Conservation (phyloP, 352 stramenopile genomes). For the Salisapilia sapeloensis region DNA sequence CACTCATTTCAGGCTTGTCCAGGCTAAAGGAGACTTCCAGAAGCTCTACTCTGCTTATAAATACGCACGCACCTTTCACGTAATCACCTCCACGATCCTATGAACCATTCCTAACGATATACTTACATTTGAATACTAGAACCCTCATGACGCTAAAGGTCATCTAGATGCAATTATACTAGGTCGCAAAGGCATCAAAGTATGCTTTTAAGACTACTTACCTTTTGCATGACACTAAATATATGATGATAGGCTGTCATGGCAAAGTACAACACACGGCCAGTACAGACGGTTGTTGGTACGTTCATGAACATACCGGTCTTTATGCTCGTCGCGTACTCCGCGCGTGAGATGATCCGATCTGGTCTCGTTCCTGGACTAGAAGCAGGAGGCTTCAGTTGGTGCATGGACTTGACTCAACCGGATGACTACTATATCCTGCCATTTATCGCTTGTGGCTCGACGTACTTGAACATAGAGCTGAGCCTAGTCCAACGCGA, state of each 20-base stretch:
- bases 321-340: constrained; percentile 61
- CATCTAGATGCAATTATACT: constrained; percentile 32
- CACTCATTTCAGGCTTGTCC: constrained; percentile 13
- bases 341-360: constrained; percentile 56
- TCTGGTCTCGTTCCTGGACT: constrained; percentile 43
- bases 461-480: constrained; percentile 54
- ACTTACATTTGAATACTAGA: no score
- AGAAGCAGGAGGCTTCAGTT: constrained; percentile 35
- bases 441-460: constrained; percentile 25
- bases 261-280: constrained; percentile 60
- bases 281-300: constrained; percentile 41
- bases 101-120: no score
- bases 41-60: constrained; percentile 60
- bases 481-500: constrained; percentile 5
- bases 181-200: constrained; percentile 23
- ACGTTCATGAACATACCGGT: constrained; percentile 50
- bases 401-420: constrained; percentile 52
- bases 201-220: background rate
- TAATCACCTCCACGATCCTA: no score
- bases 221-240: background rate
- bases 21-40: constrained; percentile 29
- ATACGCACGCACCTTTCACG: constrained; percentile 49
- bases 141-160: constrained; percentile 18
- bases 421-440: constrained; percentile 41
- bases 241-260: constrained; percentile 19